Evolutionary conservation across 305 asterid species (phyloP).

Genomic region (Solanum hybrid): DNA sequence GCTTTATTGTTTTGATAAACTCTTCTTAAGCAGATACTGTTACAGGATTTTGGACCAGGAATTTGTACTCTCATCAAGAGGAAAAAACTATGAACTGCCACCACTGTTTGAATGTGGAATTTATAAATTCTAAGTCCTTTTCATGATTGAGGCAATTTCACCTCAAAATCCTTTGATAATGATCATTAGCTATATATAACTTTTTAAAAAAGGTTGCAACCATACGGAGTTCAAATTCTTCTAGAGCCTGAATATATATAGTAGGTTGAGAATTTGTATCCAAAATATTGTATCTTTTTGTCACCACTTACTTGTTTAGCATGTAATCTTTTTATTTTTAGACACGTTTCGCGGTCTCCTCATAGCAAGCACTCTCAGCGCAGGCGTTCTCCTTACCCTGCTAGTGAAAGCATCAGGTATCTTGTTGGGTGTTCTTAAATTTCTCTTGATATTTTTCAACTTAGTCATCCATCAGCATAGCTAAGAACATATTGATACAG

Average conservation of each 20-base stretch:
- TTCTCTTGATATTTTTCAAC: slow-evolving; percentile 16
- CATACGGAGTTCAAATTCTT: not conserved
- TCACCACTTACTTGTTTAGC: slow-evolving; percentile 57
- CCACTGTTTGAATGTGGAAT: not conserved
- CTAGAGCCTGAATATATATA: slow-evolving; percentile 15
- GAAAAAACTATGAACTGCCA: not conserved
- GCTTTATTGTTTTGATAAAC: not conserved
- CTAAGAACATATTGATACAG: slow-evolving; percentile 38
- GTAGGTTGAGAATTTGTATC: slow-evolving; percentile 20
- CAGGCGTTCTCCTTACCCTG: slow-evolving; percentile 93
- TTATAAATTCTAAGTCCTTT: not conserved
- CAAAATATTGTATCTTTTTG: slow-evolving; percentile 21
- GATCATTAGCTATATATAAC: not conserved
- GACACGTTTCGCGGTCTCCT: slow-evolving; percentile 96
- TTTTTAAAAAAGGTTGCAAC: not conserved
- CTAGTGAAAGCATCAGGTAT: slow-evolving; percentile 89
- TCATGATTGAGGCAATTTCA: not conserved
- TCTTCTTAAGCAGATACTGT: not conserved
- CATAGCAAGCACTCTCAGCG: slow-evolving; percentile 98
- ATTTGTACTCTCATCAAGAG: not conserved
- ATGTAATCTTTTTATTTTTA: slow-evolving; percentile 72
- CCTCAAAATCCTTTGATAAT: not conserved
- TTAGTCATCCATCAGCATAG: slow-evolving; percentile 18
- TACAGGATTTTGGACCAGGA: not conserved
- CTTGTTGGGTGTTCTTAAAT: slow-evolving; percentile 17